Evolutionary conservation across 1,284 basidiomycete species (phyloP).

Genomic region (Naganishia albida): DNA sequence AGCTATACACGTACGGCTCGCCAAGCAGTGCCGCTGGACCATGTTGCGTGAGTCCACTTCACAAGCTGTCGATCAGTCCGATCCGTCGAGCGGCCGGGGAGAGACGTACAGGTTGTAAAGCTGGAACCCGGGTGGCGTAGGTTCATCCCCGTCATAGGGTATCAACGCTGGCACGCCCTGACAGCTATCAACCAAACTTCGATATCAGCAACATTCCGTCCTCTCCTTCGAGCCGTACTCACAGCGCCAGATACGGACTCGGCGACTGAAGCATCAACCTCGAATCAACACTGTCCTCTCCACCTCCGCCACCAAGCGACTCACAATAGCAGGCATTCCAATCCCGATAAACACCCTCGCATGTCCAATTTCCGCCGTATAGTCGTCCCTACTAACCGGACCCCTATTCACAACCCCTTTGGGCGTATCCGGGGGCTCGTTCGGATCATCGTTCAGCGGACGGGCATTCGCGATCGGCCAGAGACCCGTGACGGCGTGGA

Average conservation of each 20-base stretch:
- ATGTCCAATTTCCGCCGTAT: conserved; percentile 10
- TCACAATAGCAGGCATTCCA: conserved; percentile 15
- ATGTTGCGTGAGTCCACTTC: conserved; percentile 9
- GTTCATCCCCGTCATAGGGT: conserved; percentile 16
- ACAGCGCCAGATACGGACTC: conserved; percentile 22
- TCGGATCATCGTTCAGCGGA: not conserved
- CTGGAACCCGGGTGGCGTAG: conserved; percentile 7
- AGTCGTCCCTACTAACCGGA: not conserved
- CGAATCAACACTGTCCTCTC: not conserved
- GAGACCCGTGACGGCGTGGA: conserved; percentile 6
- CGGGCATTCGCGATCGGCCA: conserved; percentile 13
- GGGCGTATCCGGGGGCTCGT: conserved; percentile 1
- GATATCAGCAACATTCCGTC: not conserved
- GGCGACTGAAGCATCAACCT: not conserved
- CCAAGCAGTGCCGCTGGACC: conserved; percentile 1
- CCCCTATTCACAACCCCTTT: conserved; percentile 6
- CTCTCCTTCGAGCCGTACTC: not conserved
- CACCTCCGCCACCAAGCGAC: not conserved
- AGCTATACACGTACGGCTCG: conserved; percentile 24
- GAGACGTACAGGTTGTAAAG: conserved; percentile 12
- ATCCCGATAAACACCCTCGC: conserved; percentile 12
- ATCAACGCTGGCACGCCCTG: conserved; percentile 23
- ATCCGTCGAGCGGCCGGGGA: not conserved
- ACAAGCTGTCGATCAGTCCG: not conserved
- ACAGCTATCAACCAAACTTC: conserved; percentile 1